These are phyloP conservation scores for Massariosphaeria phaeospora DNA, from an alignment of 495 filamentous ascomycete genomes.

Conservation along the genomic window DNA sequence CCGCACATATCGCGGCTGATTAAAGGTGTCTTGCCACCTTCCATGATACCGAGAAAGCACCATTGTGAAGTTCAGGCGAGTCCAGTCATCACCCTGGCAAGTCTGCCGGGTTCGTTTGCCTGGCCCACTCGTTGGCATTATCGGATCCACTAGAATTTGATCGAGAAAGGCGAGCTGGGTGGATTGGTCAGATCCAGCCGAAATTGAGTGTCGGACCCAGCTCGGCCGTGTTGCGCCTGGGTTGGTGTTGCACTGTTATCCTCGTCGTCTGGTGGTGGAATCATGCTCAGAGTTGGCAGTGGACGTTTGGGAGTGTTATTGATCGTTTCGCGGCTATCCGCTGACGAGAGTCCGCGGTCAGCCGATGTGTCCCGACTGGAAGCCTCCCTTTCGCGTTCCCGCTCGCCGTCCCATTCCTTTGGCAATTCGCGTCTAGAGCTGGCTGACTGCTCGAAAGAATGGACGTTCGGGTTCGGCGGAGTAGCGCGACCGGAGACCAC, in stretches of 20 bases:
- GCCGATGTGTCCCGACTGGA: too few species aligned
- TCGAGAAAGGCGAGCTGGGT: constrained; percentile 29
- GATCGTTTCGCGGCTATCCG: constrained; percentile 29
- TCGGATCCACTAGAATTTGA: constrained; percentile 20
- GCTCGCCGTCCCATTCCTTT: constrained; percentile 14
- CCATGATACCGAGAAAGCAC: too few species aligned
- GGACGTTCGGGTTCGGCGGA: constrained; percentile 20
- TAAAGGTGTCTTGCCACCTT: too few species aligned
- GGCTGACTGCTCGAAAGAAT: constrained; percentile 4
- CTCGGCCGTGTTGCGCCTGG: constrained; percentile 25
- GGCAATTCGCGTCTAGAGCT: background rate
- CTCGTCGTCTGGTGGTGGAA: constrained; percentile 21
- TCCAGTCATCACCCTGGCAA: too few species aligned
- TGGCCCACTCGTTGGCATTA: too few species aligned
- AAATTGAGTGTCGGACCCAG: constrained; percentile 10
- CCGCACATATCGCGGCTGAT: background rate
- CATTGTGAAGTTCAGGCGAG: too few species aligned
- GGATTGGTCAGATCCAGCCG: constrained; percentile 23
- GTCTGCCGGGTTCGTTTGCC: too few species aligned
- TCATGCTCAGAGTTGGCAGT: constrained; percentile 15
- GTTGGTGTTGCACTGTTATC: constrained; percentile 33
- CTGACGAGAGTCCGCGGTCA: constrained; percentile 29
- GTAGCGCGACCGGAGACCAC: constrained; percentile 12
- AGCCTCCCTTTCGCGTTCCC: too few species aligned
- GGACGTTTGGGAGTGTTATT: constrained; percentile 19